Conservation (phyloP, 768 basidiomycete species). For the Flagelloscypha sp. region DNA sequence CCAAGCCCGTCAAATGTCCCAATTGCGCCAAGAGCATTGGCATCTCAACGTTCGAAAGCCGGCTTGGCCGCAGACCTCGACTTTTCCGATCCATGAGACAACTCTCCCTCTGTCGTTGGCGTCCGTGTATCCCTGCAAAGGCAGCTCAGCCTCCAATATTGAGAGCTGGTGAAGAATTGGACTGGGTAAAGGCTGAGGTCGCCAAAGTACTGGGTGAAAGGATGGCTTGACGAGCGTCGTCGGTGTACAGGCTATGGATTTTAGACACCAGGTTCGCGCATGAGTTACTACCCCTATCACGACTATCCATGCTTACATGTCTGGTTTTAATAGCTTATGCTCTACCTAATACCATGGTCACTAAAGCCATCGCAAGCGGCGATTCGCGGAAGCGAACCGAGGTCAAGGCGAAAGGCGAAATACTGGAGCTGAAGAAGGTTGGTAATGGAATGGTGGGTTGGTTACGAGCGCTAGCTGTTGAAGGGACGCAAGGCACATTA, state of each 20-base stretch:
- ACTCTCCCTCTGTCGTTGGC: conserved; percentile 33
- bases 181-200: conserved; percentile 71
- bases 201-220: conserved; percentile 88
- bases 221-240: conserved; percentile 77
- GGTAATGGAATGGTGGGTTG: conserved; percentile 50
- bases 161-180: conserved; percentile 70
- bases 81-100: too few species aligned
- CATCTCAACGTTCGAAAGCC: too few species aligned
- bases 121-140: conserved; percentile 48
- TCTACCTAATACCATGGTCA: conserved; percentile 44
- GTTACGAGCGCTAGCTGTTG: conserved; percentile 61
- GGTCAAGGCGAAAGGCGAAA: conserved; percentile 84
- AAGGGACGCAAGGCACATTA: conserved; percentile 76
- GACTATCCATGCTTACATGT: conserved; percentile 12
- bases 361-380: conserved; percentile 59
- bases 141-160: conserved; percentile 53
- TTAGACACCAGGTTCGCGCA: conserved; percentile 80
- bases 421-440: conserved; percentile 67
- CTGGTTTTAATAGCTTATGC: conserved; percentile 34
- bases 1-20: too few species aligned
- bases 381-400: conserved; percentile 62
- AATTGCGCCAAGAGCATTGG: too few species aligned
- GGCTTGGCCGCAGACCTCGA: too few species aligned
- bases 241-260: conserved; percentile 71
- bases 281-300: conserved; percentile 21